A percentile compares a stretch with the other conserved stretches of the same genome.
phyloP scores from a whole-genome alignment of 2,329 filamentous ascomycete species.

The Trichoderma hamatum region DNA sequence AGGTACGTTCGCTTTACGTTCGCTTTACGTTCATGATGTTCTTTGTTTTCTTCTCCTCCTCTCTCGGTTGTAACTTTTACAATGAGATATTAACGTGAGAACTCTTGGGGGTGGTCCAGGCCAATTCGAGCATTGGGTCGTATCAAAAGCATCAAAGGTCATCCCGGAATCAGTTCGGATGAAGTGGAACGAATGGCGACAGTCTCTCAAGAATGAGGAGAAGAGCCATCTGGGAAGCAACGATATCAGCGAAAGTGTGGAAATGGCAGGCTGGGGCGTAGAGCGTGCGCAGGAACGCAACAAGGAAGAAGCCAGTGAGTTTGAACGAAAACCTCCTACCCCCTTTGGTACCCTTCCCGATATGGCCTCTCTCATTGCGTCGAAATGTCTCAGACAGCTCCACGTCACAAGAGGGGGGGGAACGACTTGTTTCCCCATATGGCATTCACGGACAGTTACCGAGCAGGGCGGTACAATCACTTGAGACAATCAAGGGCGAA shows the following conservation, averaged over 20 bases:
- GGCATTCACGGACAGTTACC: background rate
- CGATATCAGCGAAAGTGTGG: constrained; percentile 50
- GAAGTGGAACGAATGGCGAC: constrained; percentile 54
- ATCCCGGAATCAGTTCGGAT: constrained; percentile 64
- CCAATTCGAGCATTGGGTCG: constrained; percentile 66
- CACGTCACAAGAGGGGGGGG: background rate
- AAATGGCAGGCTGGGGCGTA: constrained; percentile 62
- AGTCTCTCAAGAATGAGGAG: constrained; percentile 51
- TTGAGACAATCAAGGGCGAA: constrained; percentile 4
- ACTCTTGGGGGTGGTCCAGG: constrained; percentile 43
- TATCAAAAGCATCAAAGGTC: constrained; percentile 59
- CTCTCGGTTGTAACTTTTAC: background rate
- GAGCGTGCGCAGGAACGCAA: constrained; percentile 64
- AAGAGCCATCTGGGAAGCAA: constrained; percentile 48
- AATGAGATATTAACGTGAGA: constrained; percentile 8
- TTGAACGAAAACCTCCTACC: background rate
- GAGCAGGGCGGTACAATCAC: background rate
- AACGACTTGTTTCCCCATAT: background rate
- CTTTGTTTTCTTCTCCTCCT: background rate
- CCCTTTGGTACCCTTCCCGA: background rate
- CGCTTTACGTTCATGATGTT: background rate
- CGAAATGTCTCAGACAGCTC: constrained; percentile 7
- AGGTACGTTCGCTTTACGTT: constrained; percentile 51
- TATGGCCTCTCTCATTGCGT: background rate
- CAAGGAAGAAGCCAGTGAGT: constrained; percentile 74